Evolutionary conservation across 2,329 filamentous ascomycete genomes (phyloP).

Genomic region (Diaporthe capsici): DNA sequence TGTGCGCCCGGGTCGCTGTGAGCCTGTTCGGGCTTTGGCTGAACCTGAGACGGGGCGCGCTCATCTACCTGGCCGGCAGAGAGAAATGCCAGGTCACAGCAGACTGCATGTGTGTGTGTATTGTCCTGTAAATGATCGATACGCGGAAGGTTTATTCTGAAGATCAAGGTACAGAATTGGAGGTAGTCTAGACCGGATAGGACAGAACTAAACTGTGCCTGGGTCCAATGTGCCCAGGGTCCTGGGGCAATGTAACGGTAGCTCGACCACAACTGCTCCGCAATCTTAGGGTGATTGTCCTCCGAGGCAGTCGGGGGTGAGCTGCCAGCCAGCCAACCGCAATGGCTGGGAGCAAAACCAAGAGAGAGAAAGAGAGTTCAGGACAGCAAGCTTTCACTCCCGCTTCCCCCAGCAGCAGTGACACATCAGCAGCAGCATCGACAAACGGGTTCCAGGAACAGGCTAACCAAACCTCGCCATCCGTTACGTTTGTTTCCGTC

Average conservation of each 20-base stretch:
- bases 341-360: neutral
- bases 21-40: conserved; percentile 21
- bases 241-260: conserved; percentile 28
- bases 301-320: conserved; percentile 14
- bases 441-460: neutral
- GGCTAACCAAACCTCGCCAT: neutral
- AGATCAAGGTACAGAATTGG: neutral
- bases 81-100: neutral
- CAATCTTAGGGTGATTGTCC: conserved; percentile 32
- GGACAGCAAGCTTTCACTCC: conserved; percentile 13
- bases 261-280: conserved; percentile 14
- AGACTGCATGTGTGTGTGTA: neutral
- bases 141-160: neutral
- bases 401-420: neutral
- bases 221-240: conserved; percentile 13
- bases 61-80: neutral
- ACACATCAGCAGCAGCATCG: conserved; percentile 17
- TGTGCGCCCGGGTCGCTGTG: conserved; percentile 26
- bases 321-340: conserved; percentile 7
- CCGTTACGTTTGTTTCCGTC: neutral
- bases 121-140: neutral
- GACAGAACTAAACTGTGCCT: neutral
- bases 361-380: neutral
- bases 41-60: neutral
- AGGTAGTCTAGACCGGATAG: neutral